Evolutionary conservation across 2,329 filamentous ascomycete species (phyloP), one percentile per base, ranked within the genome.

Genomic region (Colletotrichum paranaense): DNA sequence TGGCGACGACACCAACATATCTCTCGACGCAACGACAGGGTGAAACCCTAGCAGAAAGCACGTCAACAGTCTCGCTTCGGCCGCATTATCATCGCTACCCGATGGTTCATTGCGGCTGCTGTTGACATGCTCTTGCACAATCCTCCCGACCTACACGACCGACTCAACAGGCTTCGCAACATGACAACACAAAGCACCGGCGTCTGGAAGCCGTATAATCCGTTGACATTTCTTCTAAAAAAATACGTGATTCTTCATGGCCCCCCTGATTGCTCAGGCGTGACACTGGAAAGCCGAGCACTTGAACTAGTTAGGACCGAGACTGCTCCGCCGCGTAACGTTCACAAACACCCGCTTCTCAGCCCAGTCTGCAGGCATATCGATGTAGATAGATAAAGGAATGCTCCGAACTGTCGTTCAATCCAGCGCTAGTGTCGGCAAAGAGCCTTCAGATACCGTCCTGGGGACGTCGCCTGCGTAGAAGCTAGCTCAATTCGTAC

Each of bases 281-380:
- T 64, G 28, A 5, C 28, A 69, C 14, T 69, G 59, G 26, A 65
- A 69, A n/a, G 67, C 67, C 11, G 67, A 58, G 7, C 57, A 69
- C 0, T 16, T 12, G 11, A 69, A 65, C 1, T 22, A 52, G 9
- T 52, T 26, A 14, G 67, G 67, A 2, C 67, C 60, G 5, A 69
- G 65, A 22, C 59, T 69, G 52, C 67, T 69, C 0, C 67, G 38
- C 30, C n/a, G 58, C 14, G 67, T 58, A 19, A 60, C 67, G 4
- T 69, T 69, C 67, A 69, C 64, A 0, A 22, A 7, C 4, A 65
- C 4, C 11, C 28, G 60, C 14, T 65, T 60, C 4, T 22, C 1
- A 14, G 14, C 42, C 38, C 59, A 69, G 30, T 69, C 60, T 3
- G 60, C 67, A 16, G 16, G 26, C 67, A 69, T 69, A n/a, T 58